Evolutionary conservation across 2,329 filamentous ascomycete species (phyloP).

Genomic region (Aspergillus brunneoviolaceus): DNA sequence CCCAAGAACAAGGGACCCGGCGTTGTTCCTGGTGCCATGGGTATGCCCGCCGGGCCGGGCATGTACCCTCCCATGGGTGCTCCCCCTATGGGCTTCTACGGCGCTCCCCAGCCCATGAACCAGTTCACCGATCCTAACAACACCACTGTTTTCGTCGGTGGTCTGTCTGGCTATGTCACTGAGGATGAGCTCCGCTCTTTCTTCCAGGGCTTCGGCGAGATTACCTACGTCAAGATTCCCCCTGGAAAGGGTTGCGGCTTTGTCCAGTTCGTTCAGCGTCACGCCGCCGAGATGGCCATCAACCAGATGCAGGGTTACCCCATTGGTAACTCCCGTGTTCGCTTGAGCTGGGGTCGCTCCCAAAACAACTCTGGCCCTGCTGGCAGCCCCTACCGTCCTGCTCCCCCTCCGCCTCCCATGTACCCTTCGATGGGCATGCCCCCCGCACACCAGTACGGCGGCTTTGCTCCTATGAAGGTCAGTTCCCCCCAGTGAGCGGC

Average conservation of each 20-base stretch:
- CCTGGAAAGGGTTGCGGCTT: conserved; percentile 99
- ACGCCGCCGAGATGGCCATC: conserved; percentile 99
- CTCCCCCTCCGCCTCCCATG: conserved; percentile 71
- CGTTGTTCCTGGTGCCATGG: conserved; percentile 52
- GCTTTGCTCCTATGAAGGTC: conserved; percentile 69
- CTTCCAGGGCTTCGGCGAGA: conserved; percentile 99
- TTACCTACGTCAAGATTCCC: conserved; percentile 99
- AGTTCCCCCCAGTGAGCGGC: conserved; percentile 21
- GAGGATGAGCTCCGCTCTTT: conserved; percentile 99
- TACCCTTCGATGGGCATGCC: conserved; percentile 70
- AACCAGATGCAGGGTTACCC: conserved; percentile 99
- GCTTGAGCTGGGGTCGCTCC: conserved; percentile 93
- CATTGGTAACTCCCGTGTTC: conserved; percentile 96
- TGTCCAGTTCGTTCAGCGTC: conserved; percentile 97
- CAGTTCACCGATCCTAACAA: conserved; percentile 99
- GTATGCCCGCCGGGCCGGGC: conserved; percentile 56
- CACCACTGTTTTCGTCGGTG: conserved; percentile 97
- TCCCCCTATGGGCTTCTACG: conserved; percentile 65
- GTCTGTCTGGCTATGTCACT: conserved; percentile 94
- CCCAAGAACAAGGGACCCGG: conserved; percentile 79
- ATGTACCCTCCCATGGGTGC: conserved; percentile 69
- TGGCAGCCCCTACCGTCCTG: conserved; percentile 93
- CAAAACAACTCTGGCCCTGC: conserved; percentile 98
- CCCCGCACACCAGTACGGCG: conserved; percentile 60
- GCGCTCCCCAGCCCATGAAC: conserved; percentile 83